Conservation (phyloP, 306 rosid genomes). For the Malus orientalis region DNA sequence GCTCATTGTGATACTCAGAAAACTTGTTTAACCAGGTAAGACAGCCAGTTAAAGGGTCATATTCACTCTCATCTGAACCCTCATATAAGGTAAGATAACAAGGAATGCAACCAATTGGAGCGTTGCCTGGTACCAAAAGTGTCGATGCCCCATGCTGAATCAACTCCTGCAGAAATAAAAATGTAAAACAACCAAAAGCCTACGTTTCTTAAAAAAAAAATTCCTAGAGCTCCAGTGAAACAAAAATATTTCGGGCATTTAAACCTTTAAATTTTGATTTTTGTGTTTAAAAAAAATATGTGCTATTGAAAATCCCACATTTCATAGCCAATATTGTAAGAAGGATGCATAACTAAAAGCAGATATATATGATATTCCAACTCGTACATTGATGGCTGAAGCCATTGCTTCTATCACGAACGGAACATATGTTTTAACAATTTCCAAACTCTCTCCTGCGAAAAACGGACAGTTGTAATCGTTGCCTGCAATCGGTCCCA, state of each 20-base stretch:
- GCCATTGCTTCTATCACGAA: constrained; percentile 19
- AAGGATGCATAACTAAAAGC: no score
- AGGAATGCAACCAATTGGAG: background rate
- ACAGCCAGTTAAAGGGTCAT: background rate
- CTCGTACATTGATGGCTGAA: constrained; percentile 23
- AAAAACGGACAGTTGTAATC: constrained; percentile 34
- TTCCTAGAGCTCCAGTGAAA: no score
- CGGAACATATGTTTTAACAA: constrained; percentile 28
- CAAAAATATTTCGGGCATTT: no score
- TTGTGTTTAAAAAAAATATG: no score
- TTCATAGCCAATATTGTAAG: background rate
- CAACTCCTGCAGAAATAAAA: background rate
- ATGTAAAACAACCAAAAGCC: background rate
- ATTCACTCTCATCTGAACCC: background rate
- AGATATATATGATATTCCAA: background rate
- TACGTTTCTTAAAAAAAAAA: background rate
- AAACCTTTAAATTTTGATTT: no score
- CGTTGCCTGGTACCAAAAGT: background rate
- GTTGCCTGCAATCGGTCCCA: constrained; percentile 65
- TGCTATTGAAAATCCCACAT: background rate
- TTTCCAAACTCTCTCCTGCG: background rate
- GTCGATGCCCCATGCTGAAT: background rate
- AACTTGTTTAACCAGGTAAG: background rate
- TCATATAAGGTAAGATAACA: background rate
- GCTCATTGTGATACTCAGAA: background rate